These are phyloP conservation scores for Lepiota brunneoincarnata DNA, from an alignment of 768 basidiomycete genomes.

Conservation along the genomic window DNA sequence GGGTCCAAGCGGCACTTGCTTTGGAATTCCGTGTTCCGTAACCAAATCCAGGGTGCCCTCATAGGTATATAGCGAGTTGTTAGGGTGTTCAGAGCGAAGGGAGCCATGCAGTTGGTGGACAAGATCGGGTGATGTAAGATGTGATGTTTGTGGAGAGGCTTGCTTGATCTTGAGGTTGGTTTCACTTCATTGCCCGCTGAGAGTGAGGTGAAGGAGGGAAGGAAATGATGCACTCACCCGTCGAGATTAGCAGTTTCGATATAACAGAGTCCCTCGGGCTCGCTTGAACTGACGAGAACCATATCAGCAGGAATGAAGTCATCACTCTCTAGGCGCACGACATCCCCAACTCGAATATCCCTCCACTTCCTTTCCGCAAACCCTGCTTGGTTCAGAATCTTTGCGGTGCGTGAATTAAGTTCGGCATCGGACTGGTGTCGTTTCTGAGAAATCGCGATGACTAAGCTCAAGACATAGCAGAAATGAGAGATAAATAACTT, in stretches of 20 bases:
- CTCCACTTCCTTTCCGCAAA: conserved; percentile 86
- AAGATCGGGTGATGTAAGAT: conserved; percentile 73
- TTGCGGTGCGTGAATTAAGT: conserved; percentile 79
- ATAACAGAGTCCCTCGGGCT: conserved; percentile 96
- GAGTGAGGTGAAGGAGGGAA: background rate
- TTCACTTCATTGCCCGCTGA: conserved; percentile 51
- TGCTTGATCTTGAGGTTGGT: conserved; percentile 99
- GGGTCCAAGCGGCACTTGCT: conserved; percentile 88
- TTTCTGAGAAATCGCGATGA: conserved; percentile 55
- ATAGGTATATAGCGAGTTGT: conserved; percentile 96
- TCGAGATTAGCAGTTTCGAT: conserved; percentile 98
- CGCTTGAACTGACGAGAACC: conserved; percentile 81
- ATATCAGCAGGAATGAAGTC: conserved; percentile 97
- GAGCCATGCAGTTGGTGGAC: conserved; percentile 76
- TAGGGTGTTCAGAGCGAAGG: conserved; percentile 93
- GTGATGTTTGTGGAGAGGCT: conserved; percentile 77
- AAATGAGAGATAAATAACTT: conserved; percentile 26
- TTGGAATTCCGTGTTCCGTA: conserved; percentile 54
- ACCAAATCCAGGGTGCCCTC: conserved; percentile 77
- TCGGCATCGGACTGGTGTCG: conserved; percentile 94
- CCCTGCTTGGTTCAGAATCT: conserved; percentile 62
- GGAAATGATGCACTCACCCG: conserved; percentile 52
- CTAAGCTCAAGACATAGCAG: background rate
- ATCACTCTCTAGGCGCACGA: conserved; percentile 86
- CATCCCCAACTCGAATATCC: conserved; percentile 86